Evolutionary conservation across 805 yeast species (phyloP).

Genomic region (Yueomyces sinensis): DNA sequence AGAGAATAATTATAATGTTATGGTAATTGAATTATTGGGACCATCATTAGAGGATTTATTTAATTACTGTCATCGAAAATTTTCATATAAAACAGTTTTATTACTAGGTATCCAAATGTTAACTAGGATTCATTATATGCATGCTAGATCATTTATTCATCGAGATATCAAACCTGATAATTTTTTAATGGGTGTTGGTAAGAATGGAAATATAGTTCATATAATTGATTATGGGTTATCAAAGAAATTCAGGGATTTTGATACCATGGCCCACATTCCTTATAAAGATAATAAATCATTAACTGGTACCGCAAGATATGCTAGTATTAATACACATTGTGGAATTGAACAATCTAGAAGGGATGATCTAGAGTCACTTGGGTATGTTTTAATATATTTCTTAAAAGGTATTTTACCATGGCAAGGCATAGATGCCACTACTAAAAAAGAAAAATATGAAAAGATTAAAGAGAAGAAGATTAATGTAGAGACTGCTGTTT

Average conservation of each 20-base stretch:
- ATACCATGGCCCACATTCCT: constrained; percentile 89
- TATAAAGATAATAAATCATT: constrained; percentile 92
- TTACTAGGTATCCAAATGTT: constrained; percentile 88
- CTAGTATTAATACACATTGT: constrained; percentile 86
- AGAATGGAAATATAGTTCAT: constrained; percentile 89
- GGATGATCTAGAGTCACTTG: constrained; percentile 90
- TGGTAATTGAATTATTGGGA: constrained; percentile 92
- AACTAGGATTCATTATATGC: constrained; percentile 89
- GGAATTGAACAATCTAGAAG: constrained; percentile 96
- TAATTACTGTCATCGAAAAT: constrained; percentile 90
- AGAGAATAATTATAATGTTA: constrained; percentile 90
- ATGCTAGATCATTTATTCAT: constrained; percentile 84
- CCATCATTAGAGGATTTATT: constrained; percentile 91
- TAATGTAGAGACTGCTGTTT: constrained; percentile 72
- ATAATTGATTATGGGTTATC: constrained; percentile 92
- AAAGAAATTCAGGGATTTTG: constrained; percentile 86
- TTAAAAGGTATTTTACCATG: constrained; percentile 94
- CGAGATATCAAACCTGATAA: constrained; percentile 81
- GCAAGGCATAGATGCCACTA: constrained; percentile 97
- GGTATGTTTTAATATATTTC: constrained; percentile 87
- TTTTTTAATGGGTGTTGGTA: constrained; percentile 76
- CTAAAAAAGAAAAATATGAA: constrained; percentile 94
- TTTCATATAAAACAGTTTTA: constrained; percentile 85
- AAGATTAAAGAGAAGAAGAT: constrained; percentile 90
- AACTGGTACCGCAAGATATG: constrained; percentile 97